A percentile compares a stretch with the other conserved stretches of the same genome.
phyloP scores from a whole-genome alignment of 345 rosid species.

The Citrus mangshanensis region DNA sequence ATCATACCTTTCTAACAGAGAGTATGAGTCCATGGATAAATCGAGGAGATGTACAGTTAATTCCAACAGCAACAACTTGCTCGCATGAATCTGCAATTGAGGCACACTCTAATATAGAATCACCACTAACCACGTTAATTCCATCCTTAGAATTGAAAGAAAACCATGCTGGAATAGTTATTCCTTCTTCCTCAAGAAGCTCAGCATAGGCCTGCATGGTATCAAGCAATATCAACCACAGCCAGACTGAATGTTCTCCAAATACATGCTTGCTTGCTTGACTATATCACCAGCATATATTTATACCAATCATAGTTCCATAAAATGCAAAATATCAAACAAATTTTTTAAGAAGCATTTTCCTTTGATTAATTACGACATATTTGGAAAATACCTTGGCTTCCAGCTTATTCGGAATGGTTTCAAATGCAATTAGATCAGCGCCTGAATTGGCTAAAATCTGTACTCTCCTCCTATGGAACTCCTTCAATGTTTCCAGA shows the following conservation, averaged over 20 bases:
- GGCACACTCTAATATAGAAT: conserved; percentile 66
- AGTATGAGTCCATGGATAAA: conserved; percentile 55
- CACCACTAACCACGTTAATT: conserved; percentile 66
- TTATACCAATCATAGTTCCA: not conserved
- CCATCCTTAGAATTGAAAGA: conserved; percentile 76
- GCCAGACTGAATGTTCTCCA: not conserved
- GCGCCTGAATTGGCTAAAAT: conserved; percentile 65
- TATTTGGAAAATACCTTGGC: conserved; percentile 50
- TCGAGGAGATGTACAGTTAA: conserved; percentile 85
- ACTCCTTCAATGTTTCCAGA: conserved; percentile 64
- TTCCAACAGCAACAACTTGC: conserved; percentile 69
- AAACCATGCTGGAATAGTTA: conserved; percentile 79
- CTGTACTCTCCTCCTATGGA: conserved; percentile 82
- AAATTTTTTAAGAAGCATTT: not conserved
- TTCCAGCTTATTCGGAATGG: conserved; percentile 86
- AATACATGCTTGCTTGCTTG: not conserved
- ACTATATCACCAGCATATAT: not conserved
- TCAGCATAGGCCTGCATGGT: conserved; percentile 65
- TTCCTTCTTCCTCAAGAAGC: conserved; percentile 74
- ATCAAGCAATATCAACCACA: not conserved
- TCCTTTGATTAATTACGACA: not conserved
- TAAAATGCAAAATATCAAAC: not conserved
- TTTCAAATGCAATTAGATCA: conserved; percentile 81
- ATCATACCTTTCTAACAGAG: conserved; percentile 47
- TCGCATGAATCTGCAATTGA: conserved; percentile 70